Percentiles rank a stretch among this genome's conserved stretches.
Evolutionary conservation across 768 basidiomycete genomes (phyloP).

Genomic region (Phlebiopsis gigantea): DNA sequence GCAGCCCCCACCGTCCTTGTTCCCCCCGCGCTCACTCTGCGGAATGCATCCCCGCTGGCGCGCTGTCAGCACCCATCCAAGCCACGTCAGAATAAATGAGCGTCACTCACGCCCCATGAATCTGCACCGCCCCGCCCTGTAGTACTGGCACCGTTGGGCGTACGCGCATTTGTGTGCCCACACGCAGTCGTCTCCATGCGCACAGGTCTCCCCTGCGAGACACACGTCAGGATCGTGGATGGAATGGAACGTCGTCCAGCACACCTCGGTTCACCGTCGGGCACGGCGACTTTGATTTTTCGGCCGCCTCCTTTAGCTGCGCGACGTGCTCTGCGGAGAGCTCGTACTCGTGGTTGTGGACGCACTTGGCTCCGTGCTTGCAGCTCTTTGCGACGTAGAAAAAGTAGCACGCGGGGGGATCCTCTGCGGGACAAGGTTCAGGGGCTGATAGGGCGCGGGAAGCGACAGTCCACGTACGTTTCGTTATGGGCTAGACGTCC

Average conservation of each 20-base stretch:
- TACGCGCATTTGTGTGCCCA: constrained; percentile 20
- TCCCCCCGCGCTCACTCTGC: constrained; percentile 6
- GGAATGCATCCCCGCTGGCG: constrained; percentile 36
- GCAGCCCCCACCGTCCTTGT: neutral
- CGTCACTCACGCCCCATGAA: constrained; percentile 50
- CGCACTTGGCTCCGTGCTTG: constrained; percentile 53
- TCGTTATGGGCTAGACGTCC: constrained; percentile 45
- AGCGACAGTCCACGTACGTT: constrained; percentile 40
- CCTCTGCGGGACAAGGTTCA: constrained; percentile 33
- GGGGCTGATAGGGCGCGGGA: neutral
- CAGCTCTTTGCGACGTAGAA: constrained; percentile 55
- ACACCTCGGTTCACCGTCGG: constrained; percentile 52
- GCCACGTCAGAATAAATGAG: constrained; percentile 9
- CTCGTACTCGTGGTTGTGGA: constrained; percentile 58
- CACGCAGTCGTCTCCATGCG: constrained; percentile 54
- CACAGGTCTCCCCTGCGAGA: constrained; percentile 46
- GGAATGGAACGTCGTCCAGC: neutral
- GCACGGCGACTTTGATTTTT: constrained; percentile 48
- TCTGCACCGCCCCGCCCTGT: constrained; percentile 55
- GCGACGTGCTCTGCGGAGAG: constrained; percentile 47
- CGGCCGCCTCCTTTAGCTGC: constrained; percentile 51
- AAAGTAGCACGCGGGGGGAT: constrained; percentile 61
- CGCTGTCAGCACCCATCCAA: neutral
- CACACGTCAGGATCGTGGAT: neutral
- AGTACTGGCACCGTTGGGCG: constrained; percentile 44